Conservation (phyloP, 2,329 filamentous ascomycete species). For the Colletotrichum magnum region DNA sequence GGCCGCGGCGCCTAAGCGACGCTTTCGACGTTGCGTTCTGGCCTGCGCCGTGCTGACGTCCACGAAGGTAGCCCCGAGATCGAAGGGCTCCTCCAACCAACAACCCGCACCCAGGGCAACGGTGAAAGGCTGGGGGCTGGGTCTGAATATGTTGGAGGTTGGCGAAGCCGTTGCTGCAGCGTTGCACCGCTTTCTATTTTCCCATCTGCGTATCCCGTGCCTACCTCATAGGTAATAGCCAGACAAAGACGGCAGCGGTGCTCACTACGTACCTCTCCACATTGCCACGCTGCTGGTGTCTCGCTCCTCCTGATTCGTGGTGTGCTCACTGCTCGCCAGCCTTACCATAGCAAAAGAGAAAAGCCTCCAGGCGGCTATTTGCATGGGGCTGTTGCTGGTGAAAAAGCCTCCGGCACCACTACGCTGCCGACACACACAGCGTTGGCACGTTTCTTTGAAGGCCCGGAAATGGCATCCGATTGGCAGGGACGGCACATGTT, state of each 20-base stretch:
- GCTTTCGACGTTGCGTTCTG: neutral
- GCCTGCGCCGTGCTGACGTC: conserved; percentile 21
- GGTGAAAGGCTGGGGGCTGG: conserved; percentile 7
- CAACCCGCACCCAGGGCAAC: neutral
- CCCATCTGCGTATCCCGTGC: too few relatives aligned
- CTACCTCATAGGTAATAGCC: too few relatives aligned
- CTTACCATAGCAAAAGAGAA: neutral
- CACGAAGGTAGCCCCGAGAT: neutral
- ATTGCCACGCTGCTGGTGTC: neutral
- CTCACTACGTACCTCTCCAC: neutral
- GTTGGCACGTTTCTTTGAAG: conserved; percentile 25
- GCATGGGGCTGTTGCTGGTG: conserved; percentile 7
- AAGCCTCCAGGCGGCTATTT: conserved; percentile 12
- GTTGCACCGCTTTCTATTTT: neutral
- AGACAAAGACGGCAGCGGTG: neutral
- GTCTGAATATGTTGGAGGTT: conserved; percentile 4
- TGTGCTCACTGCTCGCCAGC: conserved; percentile 8
- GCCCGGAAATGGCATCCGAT: conserved; percentile 5
- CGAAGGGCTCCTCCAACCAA: conserved; percentile 5
- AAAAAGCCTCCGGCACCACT: conserved; percentile 8
- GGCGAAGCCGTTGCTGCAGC: neutral
- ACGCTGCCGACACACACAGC: neutral
- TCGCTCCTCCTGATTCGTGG: neutral
- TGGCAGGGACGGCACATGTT: conserved; percentile 11
- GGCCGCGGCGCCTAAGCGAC: conserved; percentile 23